Conservation (phyloP, 345 rosid species). For the Melastoma malabathricum region DNA sequence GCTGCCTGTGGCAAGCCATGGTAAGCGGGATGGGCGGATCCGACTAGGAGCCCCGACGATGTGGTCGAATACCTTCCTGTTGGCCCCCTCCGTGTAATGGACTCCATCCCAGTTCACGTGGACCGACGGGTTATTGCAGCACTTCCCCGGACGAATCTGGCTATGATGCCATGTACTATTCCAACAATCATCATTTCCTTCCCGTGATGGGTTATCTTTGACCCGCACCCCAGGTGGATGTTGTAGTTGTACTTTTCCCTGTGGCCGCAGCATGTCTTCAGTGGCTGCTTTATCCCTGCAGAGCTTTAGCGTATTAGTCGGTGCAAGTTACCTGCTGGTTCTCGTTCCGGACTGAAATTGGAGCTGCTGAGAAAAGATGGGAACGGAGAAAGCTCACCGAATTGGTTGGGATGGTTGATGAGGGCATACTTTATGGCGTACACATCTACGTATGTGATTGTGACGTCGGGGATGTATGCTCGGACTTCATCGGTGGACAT, state of each 20-base stretch:
- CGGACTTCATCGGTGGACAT: slow-evolving; percentile 44
- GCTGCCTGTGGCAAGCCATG: slow-evolving; percentile 27
- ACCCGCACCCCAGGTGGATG: slow-evolving; percentile 41
- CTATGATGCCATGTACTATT: too few species aligned
- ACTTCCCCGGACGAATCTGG: too few species aligned
- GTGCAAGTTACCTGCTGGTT: too few species aligned
- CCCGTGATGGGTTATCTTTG: slow-evolving; percentile 21
- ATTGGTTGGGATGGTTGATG: slow-evolving; percentile 25
- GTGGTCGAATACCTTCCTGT: slow-evolving; percentile 22
- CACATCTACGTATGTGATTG: slow-evolving; percentile 51
- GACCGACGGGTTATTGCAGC: slow-evolving; percentile 30
- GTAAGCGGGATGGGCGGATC: slow-evolving; percentile 28
- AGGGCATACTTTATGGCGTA: slow-evolving; percentile 48
- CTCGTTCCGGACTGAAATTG: too few species aligned
- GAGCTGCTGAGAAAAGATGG: too few species aligned
- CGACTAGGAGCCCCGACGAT: slow-evolving; percentile 26
- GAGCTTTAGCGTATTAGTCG: too few species aligned
- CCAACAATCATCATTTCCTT: slow-evolving; percentile 33
- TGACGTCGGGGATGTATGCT: slow-evolving; percentile 45
- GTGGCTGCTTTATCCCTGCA: slow-evolving; percentile 48
- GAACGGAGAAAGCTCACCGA: slow-evolving; percentile 15
- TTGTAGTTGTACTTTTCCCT: slow-evolving; percentile 74
- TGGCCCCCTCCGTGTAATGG: slow-evolving; percentile 38
- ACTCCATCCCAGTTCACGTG: slow-evolving; percentile 42
- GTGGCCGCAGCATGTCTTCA: slow-evolving; percentile 64